phyloP scores from a whole-genome alignment of 2,329 filamentous ascomycete species.

The Aspergillus sp. region DNA sequence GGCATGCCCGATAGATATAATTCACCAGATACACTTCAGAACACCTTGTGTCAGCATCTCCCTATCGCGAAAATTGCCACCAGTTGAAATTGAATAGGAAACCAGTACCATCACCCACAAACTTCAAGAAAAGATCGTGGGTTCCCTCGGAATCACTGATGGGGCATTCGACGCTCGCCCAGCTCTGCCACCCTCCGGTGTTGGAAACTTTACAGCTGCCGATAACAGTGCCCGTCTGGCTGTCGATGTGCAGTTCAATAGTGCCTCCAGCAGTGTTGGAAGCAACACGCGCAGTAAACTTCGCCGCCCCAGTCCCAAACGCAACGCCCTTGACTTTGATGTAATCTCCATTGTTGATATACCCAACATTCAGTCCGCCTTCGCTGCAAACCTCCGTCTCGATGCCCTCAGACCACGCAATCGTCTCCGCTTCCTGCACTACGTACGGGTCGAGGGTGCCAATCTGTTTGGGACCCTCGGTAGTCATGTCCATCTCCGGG shows the following conservation, averaged over 20 bases:
- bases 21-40: too few species aligned
- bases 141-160: not conserved
- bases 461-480: not conserved
- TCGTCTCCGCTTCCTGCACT: constrained; percentile 1
- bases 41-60: too few species aligned
- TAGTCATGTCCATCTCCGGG: constrained; percentile 1
- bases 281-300: not conserved
- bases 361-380: not conserved
- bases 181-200: constrained; percentile 1
- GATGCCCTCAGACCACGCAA: constrained; percentile 1
- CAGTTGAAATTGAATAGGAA: not conserved
- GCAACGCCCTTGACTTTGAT: constrained; percentile 4
- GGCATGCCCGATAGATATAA: too few species aligned
- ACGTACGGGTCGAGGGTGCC: constrained; percentile 1
- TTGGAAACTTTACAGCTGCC: not conserved
- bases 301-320: not conserved
- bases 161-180: not conserved
- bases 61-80: not conserved
- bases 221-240: not conserved
- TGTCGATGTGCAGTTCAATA: not conserved
- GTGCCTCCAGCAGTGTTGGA: not conserved
- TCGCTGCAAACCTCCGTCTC: not conserved
- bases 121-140: not conserved
- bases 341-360: constrained; percentile 1
- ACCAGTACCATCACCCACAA: not conserved